Base-by-base conservation (phyloP, 306 rosid species). In the Cucurbita argyrosperma region DNA sequence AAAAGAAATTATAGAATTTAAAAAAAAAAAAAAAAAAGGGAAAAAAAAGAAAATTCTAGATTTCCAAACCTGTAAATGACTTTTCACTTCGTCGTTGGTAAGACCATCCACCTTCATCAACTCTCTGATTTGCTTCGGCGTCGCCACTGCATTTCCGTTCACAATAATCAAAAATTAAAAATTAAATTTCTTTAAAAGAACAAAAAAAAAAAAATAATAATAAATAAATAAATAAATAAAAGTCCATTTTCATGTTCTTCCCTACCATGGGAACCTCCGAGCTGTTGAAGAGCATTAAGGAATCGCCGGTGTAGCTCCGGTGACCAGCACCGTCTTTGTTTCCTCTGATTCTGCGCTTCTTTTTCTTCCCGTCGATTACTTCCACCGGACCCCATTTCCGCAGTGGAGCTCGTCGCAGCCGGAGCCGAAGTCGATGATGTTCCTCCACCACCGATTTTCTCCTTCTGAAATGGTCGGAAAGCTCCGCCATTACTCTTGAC, bases 51-150 rank as follows among this genome's bases (percentile, higher is more conserved):
- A 62, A 62, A 7, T 62, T 62, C 23, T 37, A 38, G 46, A 15
- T 1, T 62, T 38, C 23, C 85, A 60, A 76, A 92, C 97, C 97
- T 92, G 98, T 14, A 92, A 83, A 79, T 92, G 98, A 82, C 98
- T 92, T 80, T 92, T 92, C 79, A 92, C 98, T 82, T 92, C 98
- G 56, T 90, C 98, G 72, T 92, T 92, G n/a, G 98, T 92, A 73
- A 92, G 95, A 43, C 96, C 95, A 85, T 92, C 96, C 54, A 90
- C 96, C 82, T 88, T 92, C 98, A 92, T 92, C 15, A 83, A 79
- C 49, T 92, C 98, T 75, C 96, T 87, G 74, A 92, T 92, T 82
- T 92, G 98, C 79, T 92, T 92, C 3, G 98, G 98, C 1, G 98
- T 92, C 30, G 98, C 98, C 76, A 81, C 98, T 92, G 78, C 59